phyloP scores from a whole-genome alignment of 2,329 filamentous ascomycete species.

The Alternaria incomplexa region DNA sequence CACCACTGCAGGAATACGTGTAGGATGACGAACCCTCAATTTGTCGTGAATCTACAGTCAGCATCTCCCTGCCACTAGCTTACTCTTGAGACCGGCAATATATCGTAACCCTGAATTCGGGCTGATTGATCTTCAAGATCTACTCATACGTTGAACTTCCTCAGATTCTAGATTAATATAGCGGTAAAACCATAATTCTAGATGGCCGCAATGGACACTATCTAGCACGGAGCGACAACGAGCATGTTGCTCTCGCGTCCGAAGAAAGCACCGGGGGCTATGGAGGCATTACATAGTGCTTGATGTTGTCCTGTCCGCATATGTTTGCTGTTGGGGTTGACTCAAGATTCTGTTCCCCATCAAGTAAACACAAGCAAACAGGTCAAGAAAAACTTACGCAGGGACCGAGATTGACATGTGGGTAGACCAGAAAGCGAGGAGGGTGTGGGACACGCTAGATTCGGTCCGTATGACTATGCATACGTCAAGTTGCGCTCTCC shows the following conservation, averaged over 20 bases:
- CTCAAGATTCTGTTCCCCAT: background rate
- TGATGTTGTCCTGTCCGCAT: background rate
- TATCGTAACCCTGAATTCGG: background rate
- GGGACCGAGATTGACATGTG: background rate
- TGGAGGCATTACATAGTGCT: background rate
- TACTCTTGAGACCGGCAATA: background rate
- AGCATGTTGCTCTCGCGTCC: background rate
- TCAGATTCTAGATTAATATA: background rate
- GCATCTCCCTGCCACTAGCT: background rate
- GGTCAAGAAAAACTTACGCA: background rate
- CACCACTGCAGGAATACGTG: background rate
- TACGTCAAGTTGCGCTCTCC: background rate
- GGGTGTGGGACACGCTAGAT: background rate
- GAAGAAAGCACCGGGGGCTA: background rate
- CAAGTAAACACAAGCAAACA: background rate
- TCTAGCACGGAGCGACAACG: background rate
- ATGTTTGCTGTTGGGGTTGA: background rate
- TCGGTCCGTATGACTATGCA: background rate
- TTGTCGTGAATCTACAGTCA: background rate
- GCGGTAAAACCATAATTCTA: background rate
- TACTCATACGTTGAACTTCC: background rate
- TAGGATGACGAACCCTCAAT: background rate
- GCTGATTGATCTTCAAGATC: background rate
- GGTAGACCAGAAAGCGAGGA: background rate
- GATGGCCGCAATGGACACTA: background rate